Evolutionary conservation across 2,329 filamentous ascomycete genomes (phyloP), one percentile per base, ranked within the genome.

Genomic region (Chrysosporium queenslandicum): DNA sequence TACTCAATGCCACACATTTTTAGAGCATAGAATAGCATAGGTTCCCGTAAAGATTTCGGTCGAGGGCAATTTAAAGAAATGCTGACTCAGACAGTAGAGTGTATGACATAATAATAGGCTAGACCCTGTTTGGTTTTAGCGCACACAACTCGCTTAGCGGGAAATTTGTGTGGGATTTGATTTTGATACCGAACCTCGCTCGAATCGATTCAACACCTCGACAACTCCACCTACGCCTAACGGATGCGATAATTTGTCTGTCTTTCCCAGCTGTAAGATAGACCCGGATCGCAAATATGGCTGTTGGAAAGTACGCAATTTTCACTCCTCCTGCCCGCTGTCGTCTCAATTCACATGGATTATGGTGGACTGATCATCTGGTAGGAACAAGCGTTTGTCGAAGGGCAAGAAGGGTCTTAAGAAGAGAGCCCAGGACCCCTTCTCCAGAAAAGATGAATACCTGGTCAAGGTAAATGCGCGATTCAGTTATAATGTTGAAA

Each of bases 321-420:
- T 74, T 47, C 50, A 46, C 34, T 55, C 37, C 48, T 45, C 51
- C 49, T 12, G 36, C 50, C 47, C 51, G 29, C 55, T 32, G 21
- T 52, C 27, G 36, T 48, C 34, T n/a, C 53, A 39, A 42, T 12
- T 34, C 40, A 8, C 16, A 46, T 37, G 42, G 21, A 48, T 36
- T 20, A 18, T 34, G 21, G 30, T 32, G 23, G 48, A 30, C 53
- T 56, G 30, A 56, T 42, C 11, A 8, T 42, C 37, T 9, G 37
- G 25, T 66, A 89, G 85, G 87, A 98, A 98, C 85, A 98, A 98
- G 89, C 89, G 92, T 82, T 84, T 98, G 80, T 97, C 92, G 64
- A 98, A 98, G 84, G 92, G 92, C 80, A 98, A 97, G 88, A 98
- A 98, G 85, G 91, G 92, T 76, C 82, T 97, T 74, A 97, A 97